Evolutionary conservation across 1,139 yeast genomes (phyloP), one percentile per base, ranked within the genome.

Genomic region (Candida freyschussii): DNA sequence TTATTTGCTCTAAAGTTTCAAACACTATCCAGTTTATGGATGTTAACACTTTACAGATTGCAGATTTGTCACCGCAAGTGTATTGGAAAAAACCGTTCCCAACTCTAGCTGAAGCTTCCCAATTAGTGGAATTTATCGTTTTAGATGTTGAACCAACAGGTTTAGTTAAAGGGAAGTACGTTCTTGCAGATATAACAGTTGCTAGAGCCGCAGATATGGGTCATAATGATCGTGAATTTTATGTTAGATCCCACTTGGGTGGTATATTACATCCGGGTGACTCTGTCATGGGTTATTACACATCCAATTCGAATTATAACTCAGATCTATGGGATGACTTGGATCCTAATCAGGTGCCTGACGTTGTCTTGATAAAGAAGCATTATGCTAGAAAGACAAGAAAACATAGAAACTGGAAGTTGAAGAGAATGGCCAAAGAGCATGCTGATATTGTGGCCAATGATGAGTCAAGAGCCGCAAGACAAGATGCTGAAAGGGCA

Each of bases 351-450:
- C 75, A 75, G 43, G 62, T 75, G 19, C 95, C 96, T n/a, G 98
- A 91, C 53, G 95, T 91, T 28, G 74, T 89, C 4, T 63, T 91
- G 37, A 95, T 91, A 40, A 91, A 89, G 89, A 91, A 91, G 59
- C 75, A 77, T 58, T 91, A 87, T 66, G 72, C 81, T 34, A 82
- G 93, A 68, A 80, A 82, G 64, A 69, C 78, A 32, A 75, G 74
- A 66, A 82, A 80, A 64, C 76, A 79, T 68, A 80, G 95, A 69
- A 72, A 72, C 61, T 91, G 97, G 97, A 89, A 84, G 66, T 78
- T 91, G 64, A 86, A 85, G 80, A 83, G 97, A 72, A 87, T 91
- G 96, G 97, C 97, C 28, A 82, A 72, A 58, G 97, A 91, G 63
- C 95, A 89, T 61, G 75, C 76, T 50, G 95, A 85, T 51, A 78